Base-by-base conservation (phyloP, 2,329 filamentous ascomycete species). In the Arthroderma sp. region DNA sequence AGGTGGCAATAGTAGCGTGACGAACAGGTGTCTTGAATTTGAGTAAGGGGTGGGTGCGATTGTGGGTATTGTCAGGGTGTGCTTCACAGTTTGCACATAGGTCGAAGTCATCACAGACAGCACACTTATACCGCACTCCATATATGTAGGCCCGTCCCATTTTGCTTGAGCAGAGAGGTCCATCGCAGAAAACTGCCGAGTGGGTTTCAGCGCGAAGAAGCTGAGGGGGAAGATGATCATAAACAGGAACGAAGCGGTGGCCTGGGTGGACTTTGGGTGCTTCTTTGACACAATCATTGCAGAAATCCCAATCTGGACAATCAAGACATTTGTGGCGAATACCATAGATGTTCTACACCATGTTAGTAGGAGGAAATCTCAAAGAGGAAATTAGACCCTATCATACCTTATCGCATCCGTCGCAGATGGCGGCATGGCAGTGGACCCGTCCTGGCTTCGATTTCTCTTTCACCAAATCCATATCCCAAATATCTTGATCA, bases 251-350 rank as follows among this genome's bases (percentile, higher is more conserved):
- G 59, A 98, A 96, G 53, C 88, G 83, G 64, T 98, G 91, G 45
- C 75, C 73, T 11, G 85, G 78, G 62, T 98, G 93, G 41, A 75
- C 78, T 55, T 78, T 73, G 48, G 67, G 64, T 38, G 85, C 82
- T 53, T 73, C 77, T 55, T 72, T 66, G 47, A 86, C 65, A 65
- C 93, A 98, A 6, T 77, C 70, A 27, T 75, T 73, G 71, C 91
- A 98, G 68, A 85, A 96, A 59, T 98, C 91, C 83, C 86, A 98
- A 64, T 98, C 91, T 37, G 93, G 91, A 70, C 91, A 98, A 61
- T 86, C 82, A 52, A 96, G 73, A 64, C 91, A 98, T 74, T 98
- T 98, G 76, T 96, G 83, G 54, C 91, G 89, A 46, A 94, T 74
- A 55, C 91, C 93, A 54, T 75, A 73, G 57, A 98, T 91, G 62